Conservation (phyloP, 2,329 filamentous ascomycete species). For the Monosporascus sp. region DNA sequence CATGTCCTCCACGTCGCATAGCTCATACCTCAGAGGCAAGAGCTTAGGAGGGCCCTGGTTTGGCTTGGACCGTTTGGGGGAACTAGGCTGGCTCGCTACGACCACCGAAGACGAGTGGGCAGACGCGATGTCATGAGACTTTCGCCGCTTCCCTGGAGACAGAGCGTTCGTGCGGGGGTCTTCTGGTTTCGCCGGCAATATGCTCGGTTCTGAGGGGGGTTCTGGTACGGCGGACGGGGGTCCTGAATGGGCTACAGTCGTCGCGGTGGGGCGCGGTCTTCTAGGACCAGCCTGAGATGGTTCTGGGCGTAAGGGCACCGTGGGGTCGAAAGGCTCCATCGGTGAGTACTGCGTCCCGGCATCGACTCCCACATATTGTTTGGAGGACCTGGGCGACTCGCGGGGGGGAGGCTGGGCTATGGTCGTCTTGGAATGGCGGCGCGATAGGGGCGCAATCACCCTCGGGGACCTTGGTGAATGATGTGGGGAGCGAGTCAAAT, state of each 20-base stretch:
- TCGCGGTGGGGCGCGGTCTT: conserved; percentile 16
- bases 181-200: conserved; percentile 13
- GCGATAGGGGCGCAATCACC: conserved; percentile 36
- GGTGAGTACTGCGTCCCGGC: conserved; percentile 45
- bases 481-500: conserved; percentile 37
- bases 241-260: conserved; percentile 9
- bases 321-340: conserved; percentile 41
- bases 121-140: conserved; percentile 33
- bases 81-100: conserved; percentile 29
- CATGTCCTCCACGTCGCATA: conserved; percentile 77
- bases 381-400: conserved; percentile 21
- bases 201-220: conserved; percentile 18
- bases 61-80: conserved; percentile 50
- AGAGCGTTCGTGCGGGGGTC: conserved; percentile 15
- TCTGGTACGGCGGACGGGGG: conserved; percentile 16
- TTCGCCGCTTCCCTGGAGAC: conserved; percentile 40
- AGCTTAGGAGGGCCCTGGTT: conserved; percentile 49
- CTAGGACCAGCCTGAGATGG: conserved; percentile 23
- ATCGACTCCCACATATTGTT: conserved; percentile 43
- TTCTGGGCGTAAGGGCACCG: conserved; percentile 26
- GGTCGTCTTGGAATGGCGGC: conserved; percentile 33
- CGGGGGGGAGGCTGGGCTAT: conserved; percentile 28
- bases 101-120: conserved; percentile 22
- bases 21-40: conserved; percentile 72
- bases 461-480: conserved; percentile 29